phyloP scores from a whole-genome alignment of 148 eudicot species.

The Silene uniflora region DNA sequence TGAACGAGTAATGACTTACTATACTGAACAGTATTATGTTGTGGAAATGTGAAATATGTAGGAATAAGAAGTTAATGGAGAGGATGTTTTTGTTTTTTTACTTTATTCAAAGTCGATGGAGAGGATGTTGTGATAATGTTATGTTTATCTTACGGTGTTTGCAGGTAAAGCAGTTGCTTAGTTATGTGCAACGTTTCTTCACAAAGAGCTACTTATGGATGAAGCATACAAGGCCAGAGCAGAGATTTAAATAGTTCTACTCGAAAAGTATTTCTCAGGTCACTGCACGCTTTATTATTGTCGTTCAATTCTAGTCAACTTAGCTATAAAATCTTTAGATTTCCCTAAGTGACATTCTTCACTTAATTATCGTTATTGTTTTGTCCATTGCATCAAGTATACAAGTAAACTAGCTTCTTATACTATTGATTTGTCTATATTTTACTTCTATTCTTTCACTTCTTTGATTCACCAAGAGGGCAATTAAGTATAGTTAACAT shows the following conservation, averaged over 20 bases:
- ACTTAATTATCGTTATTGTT: neutral
- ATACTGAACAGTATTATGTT: too few relatives aligned
- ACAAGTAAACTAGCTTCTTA: neutral
- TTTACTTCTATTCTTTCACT: too few relatives aligned
- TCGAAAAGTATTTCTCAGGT: conserved; percentile 63
- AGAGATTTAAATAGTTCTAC: conserved; percentile 53
- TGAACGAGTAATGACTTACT: neutral
- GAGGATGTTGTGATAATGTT: neutral
- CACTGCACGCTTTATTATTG: conserved; percentile 1
- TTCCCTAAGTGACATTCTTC: neutral
- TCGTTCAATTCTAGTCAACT: neutral
- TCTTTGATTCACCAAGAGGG: too few relatives aligned
- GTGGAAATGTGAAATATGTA: neutral
- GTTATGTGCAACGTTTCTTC: conserved; percentile 71
- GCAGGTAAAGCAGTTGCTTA: conserved; percentile 69
- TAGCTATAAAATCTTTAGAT: neutral
- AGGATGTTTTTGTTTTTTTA: too few relatives aligned
- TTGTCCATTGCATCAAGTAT: neutral
- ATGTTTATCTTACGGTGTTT: conserved; percentile 16
- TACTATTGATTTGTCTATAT: too few relatives aligned
- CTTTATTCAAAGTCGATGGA: too few relatives aligned
- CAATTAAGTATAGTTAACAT: too few relatives aligned
- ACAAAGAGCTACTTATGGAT: too few relatives aligned
- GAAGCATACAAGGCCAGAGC: conserved; percentile 36
- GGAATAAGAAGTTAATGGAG: neutral